Conservation (phyloP, 768 basidiomycete species). For the Crucibulum laeve region DNA sequence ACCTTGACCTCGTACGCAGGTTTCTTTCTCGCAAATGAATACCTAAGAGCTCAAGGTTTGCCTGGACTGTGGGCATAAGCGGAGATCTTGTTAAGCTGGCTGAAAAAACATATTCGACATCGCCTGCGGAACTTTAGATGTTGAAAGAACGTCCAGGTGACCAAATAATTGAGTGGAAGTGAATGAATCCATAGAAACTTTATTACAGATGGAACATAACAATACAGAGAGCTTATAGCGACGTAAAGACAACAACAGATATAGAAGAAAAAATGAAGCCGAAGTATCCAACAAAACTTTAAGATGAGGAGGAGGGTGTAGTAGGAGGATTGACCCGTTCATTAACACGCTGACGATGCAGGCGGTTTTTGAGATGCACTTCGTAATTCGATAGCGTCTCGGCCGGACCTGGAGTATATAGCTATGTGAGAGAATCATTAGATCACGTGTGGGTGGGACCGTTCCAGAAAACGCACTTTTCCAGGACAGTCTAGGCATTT, state of each 20-base stretch:
- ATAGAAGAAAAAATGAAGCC: slow-evolving; percentile 3
- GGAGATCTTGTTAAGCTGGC: too few relatives aligned
- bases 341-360: slow-evolving; percentile 72
- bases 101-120: too few relatives aligned
- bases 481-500: slow-evolving; percentile 92
- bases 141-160: too few relatives aligned
- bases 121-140: too few relatives aligned
- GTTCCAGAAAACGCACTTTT: slow-evolving; percentile 54
- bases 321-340: slow-evolving; percentile 36
- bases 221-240: slow-evolving; percentile 7
- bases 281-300: slow-evolving; percentile 3
- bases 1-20: too few relatives aligned
- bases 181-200: background rate
- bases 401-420: slow-evolving; percentile 88
- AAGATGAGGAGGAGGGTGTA: slow-evolving; percentile 14
- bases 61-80: too few relatives aligned
- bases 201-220: slow-evolving; percentile 4
- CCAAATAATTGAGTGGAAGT: too few relatives aligned
- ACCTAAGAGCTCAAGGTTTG: too few relatives aligned
- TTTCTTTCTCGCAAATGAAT: too few relatives aligned
- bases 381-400: slow-evolving; percentile 88
- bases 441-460: background rate
- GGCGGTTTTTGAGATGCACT: slow-evolving; percentile 85
- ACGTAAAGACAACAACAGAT: slow-evolving; percentile 1
- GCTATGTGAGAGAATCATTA: slow-evolving; percentile 31